These are phyloP conservation scores for Incumbomyces lentus DNA, from an alignment of 2,329 filamentous ascomycete species.

Conservation along the genomic window DNA sequence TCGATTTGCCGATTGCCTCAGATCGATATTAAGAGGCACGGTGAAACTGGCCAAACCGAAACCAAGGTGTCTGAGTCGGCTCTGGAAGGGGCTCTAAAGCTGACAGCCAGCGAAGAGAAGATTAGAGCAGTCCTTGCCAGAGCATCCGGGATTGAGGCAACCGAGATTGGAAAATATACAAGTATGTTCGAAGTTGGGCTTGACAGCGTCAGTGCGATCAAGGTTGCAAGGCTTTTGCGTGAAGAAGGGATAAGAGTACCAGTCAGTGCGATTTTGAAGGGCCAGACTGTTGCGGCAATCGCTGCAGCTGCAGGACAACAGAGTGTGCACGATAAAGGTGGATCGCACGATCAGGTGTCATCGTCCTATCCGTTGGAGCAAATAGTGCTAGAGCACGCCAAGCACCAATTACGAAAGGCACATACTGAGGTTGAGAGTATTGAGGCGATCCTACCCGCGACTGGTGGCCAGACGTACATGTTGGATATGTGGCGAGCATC, in stretches of 20 bases:
- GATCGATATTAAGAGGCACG: not conserved
- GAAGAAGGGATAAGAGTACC: slow-evolving; percentile 52
- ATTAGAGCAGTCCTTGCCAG: slow-evolving; percentile 40
- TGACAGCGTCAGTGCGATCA: slow-evolving; percentile 87
- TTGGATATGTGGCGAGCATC: slow-evolving; percentile 64
- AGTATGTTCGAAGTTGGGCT: slow-evolving; percentile 77
- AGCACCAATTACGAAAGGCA: not conserved
- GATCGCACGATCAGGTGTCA: slow-evolving; percentile 1
- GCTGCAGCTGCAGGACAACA: slow-evolving; percentile 32
- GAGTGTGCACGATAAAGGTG: too few species aligned
- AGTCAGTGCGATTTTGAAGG: slow-evolving; percentile 61
- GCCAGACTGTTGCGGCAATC: slow-evolving; percentile 57
- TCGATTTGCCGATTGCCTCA: slow-evolving; percentile 55
- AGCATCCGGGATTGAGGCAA: slow-evolving; percentile 50
- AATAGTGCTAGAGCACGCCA: not conserved
- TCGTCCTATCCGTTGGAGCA: slow-evolving; percentile 15
- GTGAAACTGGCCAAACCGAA: too few species aligned
- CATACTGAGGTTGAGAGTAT: slow-evolving; percentile 38
- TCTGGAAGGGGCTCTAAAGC: slow-evolving; percentile 7
- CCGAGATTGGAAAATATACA: slow-evolving; percentile 49
- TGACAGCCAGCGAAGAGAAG: slow-evolving; percentile 26
- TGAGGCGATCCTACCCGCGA: slow-evolving; percentile 54
- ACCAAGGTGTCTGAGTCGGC: not conserved
- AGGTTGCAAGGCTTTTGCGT: slow-evolving; percentile 61
- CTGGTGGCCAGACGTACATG: slow-evolving; percentile 73